Base-by-base conservation (phyloP, 2,329 filamentous ascomycete species). In the Ascosphaera aggregata region DNA sequence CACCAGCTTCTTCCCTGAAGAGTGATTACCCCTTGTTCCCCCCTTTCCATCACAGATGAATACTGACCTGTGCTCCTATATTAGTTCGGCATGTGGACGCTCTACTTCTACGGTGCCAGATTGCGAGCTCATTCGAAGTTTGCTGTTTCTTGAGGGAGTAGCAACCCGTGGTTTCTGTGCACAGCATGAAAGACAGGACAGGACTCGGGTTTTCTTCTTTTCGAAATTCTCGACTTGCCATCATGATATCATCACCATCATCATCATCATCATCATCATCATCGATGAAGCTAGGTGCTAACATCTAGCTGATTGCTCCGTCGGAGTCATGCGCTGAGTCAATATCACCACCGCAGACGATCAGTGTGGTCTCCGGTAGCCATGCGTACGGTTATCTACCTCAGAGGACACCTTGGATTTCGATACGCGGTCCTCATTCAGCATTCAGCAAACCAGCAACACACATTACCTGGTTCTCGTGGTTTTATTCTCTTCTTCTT, bases 91-190 rank as follows among this genome's bases (percentile, higher is more conserved):
- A 69, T 78, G 35, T 74, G 64, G 56, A 52, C 63, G 34, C 54
- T 77, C 41, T 77, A 66, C 53, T 67, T 65, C 45, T 70, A 57
- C 42, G 71, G 71, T 2, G 65, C 61, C 18, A 58, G 50, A 38
- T 51, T 76, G 42, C 62, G 72, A 42, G 56, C 63, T 4, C 58
- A 67, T 49, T 72, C 67, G 53, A 66, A 63, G 51, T 76, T 75
- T 55, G 66, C 70, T 11, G 49, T 37, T 19, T n/a, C 17, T 17
- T 37, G 17, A 37, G 44, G 19, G 3, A 36, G 19, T n/a, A 36
- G 35, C 3, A 18, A 36, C 11, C 7, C 7, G 22, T 27, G 22
- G 22, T 27, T 27, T 27, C 5, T 27, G 11, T 27, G 11, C 22
- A 27, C 5, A 7, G 5, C 7, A 27, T 7, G 11, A 27, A 27